Conservation (phyloP, 1,284 basidiomycete genomes). For the Ganoderma lingzhi region DNA sequence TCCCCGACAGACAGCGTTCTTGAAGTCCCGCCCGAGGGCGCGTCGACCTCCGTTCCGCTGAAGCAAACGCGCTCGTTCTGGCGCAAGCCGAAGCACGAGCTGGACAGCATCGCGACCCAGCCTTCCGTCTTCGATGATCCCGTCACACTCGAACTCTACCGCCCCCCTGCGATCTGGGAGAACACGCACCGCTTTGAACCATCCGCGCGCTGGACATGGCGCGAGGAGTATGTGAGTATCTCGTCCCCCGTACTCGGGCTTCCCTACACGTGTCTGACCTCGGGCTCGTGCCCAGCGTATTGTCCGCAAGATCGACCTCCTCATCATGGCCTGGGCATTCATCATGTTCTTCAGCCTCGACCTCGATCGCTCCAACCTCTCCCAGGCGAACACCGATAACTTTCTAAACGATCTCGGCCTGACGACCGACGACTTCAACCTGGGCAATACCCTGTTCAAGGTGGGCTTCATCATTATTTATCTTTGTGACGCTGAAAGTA, state of each 20-base stretch:
- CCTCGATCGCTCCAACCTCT: conserved; percentile 64
- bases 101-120: conserved; percentile 45
- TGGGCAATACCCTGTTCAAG: conserved; percentile 60
- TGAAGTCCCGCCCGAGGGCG: conserved; percentile 39
- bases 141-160: conserved; percentile 57
- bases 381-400: conserved; percentile 72
- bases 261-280: not conserved
- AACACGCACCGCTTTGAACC: conserved; percentile 74
- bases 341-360: conserved; percentile 68
- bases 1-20: conserved; percentile 33
- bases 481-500: not conserved
- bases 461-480: conserved; percentile 18
- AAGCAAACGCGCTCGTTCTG: conserved; percentile 35
- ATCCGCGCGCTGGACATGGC: conserved; percentile 71
- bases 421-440: conserved; percentile 72
- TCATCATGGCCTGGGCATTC: conserved; percentile 71
- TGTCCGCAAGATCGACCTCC: conserved; percentile 67
- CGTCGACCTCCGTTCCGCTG: conserved; percentile 25
- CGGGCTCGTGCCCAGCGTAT: conserved; percentile 46
- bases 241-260: not conserved
- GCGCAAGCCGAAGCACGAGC: conserved; percentile 36
- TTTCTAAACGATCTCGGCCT: conserved; percentile 69
- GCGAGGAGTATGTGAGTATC: conserved; percentile 63
- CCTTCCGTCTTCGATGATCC: conserved; percentile 56
- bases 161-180: conserved; percentile 66